Evolutionary conservation across 2,329 filamentous ascomycete genomes (phyloP).

Genomic region (Botrytis byssoidea): DNA sequence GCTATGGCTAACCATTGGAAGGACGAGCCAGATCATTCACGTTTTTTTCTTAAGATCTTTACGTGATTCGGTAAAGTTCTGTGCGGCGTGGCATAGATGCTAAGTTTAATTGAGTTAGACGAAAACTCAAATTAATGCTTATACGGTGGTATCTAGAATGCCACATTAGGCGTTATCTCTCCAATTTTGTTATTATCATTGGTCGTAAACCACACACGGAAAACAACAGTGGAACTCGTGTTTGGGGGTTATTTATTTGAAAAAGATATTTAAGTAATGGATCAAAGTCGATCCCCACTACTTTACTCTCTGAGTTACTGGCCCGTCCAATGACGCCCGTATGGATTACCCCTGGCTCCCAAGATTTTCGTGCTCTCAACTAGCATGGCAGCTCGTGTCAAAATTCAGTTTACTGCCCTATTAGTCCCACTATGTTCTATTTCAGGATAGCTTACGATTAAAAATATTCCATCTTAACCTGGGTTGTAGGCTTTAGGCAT

Average conservation of each 20-base stretch:
- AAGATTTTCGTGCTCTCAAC: slow-evolving; percentile 7
- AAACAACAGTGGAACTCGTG: slow-evolving; percentile 11
- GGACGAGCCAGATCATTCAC: background rate
- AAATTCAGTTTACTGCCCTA: slow-evolving; percentile 17
- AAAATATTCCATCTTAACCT: slow-evolving; percentile 19
- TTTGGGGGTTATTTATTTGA: background rate
- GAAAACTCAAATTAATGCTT: background rate
- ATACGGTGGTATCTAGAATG: slow-evolving; percentile 3
- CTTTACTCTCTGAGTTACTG: slow-evolving; percentile 5
- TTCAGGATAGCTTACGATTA: slow-evolving; percentile 11
- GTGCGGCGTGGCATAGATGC: background rate
- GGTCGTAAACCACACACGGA: background rate
- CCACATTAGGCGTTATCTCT: background rate
- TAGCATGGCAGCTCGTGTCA: slow-evolving; percentile 20
- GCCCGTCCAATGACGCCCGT: slow-evolving; percentile 13
- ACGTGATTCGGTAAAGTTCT: background rate
- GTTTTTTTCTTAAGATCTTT: background rate
- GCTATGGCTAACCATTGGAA: background rate
- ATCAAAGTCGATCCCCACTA: slow-evolving; percentile 15
- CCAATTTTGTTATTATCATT: background rate
- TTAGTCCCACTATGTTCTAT: slow-evolving; percentile 10
- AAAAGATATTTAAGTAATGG: background rate
- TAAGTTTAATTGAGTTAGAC: background rate
- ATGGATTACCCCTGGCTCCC: background rate
- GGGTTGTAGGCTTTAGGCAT: slow-evolving; percentile 20